Percentiles rank a stretch among this genome's conserved stretches.
phyloP scores from a whole-genome alignment of 192 early-diverging fungal genomes.

The Coemansia sp. region DNA sequence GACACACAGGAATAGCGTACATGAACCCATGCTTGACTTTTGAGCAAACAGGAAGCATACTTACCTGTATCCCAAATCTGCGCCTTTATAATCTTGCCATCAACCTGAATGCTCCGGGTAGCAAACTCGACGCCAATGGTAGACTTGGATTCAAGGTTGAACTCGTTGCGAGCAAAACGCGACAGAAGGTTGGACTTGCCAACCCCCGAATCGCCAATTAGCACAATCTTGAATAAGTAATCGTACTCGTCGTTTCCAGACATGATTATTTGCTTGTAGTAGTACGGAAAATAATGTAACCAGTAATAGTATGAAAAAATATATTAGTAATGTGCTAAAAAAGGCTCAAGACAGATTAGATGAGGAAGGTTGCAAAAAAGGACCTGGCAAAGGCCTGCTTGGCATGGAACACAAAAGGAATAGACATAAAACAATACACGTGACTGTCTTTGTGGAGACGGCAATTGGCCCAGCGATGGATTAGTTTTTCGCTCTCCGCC shows the following conservation, averaged over 20 bases:
- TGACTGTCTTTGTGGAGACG: too few species aligned
- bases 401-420: too few species aligned
- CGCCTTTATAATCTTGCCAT: slow-evolving; percentile 96
- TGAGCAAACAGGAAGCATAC: slow-evolving; percentile 7
- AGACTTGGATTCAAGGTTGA: slow-evolving; percentile 96
- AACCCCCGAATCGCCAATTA: slow-evolving; percentile 94
- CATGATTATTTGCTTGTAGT: slow-evolving; percentile 24
- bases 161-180: slow-evolving; percentile 97
- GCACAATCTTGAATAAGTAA: slow-evolving; percentile 86
- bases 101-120: slow-evolving; percentile 92
- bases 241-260: slow-evolving; percentile 74
- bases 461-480: too few species aligned
- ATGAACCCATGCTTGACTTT: not conserved
- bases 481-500: too few species aligned
- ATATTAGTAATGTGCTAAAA: slow-evolving; percentile 4
- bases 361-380: not conserved
- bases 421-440: too few species aligned
- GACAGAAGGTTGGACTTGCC: slow-evolving; percentile 98
- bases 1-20: not conserved
- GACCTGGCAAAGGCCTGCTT: too few species aligned
- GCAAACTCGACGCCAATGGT: slow-evolving; percentile 99
- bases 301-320: slow-evolving; percentile 12
- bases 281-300: slow-evolving; percentile 1
- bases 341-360: too few species aligned
- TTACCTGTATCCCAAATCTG: slow-evolving; percentile 99